Evolutionary conservation across 106 monocot species (phyloP), one percentile per base, ranked within the genome.

Genomic region (Amphibolis antarctica): DNA sequence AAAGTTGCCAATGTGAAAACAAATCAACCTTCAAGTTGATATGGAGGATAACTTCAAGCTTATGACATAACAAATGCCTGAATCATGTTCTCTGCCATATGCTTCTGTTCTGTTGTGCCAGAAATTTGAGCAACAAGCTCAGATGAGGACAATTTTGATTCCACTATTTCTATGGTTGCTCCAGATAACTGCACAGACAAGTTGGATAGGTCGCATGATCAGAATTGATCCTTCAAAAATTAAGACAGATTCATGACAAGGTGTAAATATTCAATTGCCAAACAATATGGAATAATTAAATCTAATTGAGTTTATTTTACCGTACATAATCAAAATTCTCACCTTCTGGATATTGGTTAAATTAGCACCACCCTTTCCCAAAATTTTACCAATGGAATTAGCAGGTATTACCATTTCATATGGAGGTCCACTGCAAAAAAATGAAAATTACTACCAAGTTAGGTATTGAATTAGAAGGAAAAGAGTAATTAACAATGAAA

Each of bases 1-100:
- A 22, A 22, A 11, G 19, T n/a, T 9, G 23, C 21, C 21, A n/a
- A 53, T 14, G 26, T 3, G 57, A 26, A 14, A 57, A 57, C 57
- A 25, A 14, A 57, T 57, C 57, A 18, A 27, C 57, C 25, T 13
- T 14, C 28, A 28, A 57, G 15, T 13, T 28, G 57, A 57, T 27
- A 28, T 5, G 4, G 12, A 57, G 12, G 28, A 28, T 57, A 43
- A 43, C 22, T 61, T 61, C 29, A 43, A 42, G 21, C 53, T 86
- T 72, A 94, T n/a, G 93, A 60, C 85, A 94, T 83, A 55, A 94
- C 86, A 73, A 94, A 94, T 43, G 93, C 93, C 77, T 86, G 86
- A 55, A 94, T 89, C 71, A 94, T 67, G 68, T 94, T 89, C 70
- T 94, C 93, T 45, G 93, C 93, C 22, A 83, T 59, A 59, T 77